Percentiles rank a stretch among this genome's conserved stretches.
Conservation (phyloP, 2,329 filamentous ascomycete genomes). For the Diaporthe sp. region DNA sequence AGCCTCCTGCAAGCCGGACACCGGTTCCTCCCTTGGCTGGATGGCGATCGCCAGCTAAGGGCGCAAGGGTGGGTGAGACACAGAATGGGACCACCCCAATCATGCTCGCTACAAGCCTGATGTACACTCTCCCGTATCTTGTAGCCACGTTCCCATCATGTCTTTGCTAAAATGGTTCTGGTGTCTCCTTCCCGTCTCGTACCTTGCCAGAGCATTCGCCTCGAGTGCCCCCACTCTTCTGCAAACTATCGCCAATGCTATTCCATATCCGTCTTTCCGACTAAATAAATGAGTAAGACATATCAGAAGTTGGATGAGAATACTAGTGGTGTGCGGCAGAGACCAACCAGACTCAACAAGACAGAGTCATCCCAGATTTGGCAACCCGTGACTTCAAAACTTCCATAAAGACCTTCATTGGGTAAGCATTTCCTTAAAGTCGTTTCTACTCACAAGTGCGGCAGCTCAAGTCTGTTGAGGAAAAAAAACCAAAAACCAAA, state of each 20-base stretch:
- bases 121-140: background rate
- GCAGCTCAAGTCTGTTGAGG: background rate
- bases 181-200: background rate
- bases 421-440: background rate
- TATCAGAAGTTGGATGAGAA: background rate
- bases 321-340: too few species aligned
- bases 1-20: background rate
- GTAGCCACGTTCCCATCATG: background rate
- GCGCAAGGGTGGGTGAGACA: conserved; percentile 28
- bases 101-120: background rate
- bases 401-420: background rate
- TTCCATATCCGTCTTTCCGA: background rate
- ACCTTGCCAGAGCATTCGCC: background rate
- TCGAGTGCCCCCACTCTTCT: background rate
- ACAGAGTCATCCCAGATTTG: background rate
- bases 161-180: background rate
- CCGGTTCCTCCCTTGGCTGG: background rate
- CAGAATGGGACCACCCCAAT: too few species aligned
- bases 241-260: background rate
- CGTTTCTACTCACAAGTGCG: background rate
- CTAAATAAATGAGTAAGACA: background rate
- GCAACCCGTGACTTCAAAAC: background rate
- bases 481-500: background rate
- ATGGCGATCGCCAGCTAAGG: background rate
- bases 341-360: background rate